Evolutionary conservation across 345 rosid species (phyloP).

Genomic region (Adansonia digitata): DNA sequence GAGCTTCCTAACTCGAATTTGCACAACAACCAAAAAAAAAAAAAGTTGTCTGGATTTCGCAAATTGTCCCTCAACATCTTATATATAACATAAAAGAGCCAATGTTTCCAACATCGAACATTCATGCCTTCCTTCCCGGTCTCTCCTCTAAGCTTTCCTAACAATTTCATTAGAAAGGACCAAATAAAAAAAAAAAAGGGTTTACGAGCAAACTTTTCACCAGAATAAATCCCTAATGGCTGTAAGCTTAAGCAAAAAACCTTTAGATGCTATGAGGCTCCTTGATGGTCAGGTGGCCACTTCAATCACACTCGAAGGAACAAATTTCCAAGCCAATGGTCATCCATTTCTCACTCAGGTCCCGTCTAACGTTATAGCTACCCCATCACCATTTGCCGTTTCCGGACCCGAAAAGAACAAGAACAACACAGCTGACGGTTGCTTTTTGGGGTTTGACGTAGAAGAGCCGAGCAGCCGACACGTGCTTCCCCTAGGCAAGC

Average conservation of each 20-base stretch:
- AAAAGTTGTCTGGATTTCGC: no score
- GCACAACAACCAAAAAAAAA: no score
- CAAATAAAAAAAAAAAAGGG: no score
- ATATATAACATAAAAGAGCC: no score
- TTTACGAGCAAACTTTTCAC: no score
- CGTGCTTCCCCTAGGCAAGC: conserved; percentile 56
- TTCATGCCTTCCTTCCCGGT: no score
- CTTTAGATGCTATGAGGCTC: conserved; percentile 14
- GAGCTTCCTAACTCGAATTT: no score
- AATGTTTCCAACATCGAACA: no score
- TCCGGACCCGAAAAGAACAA: conserved; percentile 23
- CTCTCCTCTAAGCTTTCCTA: no score
- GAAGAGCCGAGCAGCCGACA: conserved; percentile 41
- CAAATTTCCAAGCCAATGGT: conserved; percentile 50
- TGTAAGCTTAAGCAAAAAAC: conserved; percentile 28
- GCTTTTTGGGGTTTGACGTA: conserved; percentile 51
- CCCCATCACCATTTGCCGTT: conserved; percentile 29
- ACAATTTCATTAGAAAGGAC: no score
- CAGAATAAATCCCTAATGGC: neutral
- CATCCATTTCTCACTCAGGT: conserved; percentile 54
- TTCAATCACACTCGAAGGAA: conserved; percentile 36
- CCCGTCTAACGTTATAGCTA: conserved; percentile 46
- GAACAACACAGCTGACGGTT: neutral
- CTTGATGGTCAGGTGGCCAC: conserved; percentile 17
- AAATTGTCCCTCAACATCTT: no score